A percentile compares a stretch with the other conserved stretches of the same genome.
Evolutionary conservation across 352 stramenopile species (phyloP).

Genomic region (Pelagophyceae sp.): DNA sequence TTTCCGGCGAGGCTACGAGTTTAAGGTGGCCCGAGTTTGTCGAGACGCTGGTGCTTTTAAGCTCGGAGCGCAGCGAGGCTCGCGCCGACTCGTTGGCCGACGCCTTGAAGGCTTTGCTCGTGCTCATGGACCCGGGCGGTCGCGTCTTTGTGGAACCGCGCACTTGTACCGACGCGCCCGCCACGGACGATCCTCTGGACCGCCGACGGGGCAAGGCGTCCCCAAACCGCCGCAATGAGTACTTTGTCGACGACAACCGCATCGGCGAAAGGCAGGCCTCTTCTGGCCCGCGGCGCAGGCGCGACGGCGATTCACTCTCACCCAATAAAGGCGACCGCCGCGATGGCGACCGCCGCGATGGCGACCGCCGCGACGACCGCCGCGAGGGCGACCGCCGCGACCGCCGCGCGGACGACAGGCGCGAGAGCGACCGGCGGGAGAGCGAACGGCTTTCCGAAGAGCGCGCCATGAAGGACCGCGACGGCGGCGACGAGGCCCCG

Average conservation of each 20-base stretch:
- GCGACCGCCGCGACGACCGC: neutral
- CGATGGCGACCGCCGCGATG: neutral
- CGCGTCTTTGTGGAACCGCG: constrained; percentile 10
- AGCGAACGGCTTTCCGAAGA: no score
- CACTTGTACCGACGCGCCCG: neutral
- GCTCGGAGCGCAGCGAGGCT: neutral
- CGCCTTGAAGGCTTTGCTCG: neutral
- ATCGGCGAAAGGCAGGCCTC: no score
- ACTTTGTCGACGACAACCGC: no score
- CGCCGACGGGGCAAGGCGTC: no score
- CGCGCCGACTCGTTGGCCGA: neutral
- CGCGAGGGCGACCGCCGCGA: no score
- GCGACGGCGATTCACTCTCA: no score
- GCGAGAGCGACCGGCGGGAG: no score
- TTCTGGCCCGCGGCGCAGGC: no score
- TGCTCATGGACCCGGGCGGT: constrained; percentile 7
- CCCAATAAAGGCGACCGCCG: no score
- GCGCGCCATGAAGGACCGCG: neutral
- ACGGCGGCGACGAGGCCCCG: neutral
- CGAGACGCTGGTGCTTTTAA: neutral
- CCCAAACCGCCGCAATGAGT: no score
- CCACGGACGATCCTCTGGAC: neutral
- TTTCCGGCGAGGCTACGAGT: neutral
- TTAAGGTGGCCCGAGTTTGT: constrained; percentile 15
- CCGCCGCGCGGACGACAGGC: no score